Evolutionary conservation across 2,329 filamentous ascomycete genomes (phyloP).

Genomic region (Chaetothyriales sp.): DNA sequence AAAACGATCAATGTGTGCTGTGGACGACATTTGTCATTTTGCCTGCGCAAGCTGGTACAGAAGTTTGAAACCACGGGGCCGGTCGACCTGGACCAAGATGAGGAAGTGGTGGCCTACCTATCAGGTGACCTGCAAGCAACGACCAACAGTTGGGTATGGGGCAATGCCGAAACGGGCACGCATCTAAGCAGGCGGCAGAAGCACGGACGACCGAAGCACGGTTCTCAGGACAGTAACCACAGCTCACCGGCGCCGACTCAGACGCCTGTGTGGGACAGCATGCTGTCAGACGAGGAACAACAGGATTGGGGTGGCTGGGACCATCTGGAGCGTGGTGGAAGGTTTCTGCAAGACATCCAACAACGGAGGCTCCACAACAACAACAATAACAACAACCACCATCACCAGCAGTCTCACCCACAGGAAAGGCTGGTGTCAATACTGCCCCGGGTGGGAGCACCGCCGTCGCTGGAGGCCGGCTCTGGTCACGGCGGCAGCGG

Average conservation of each 20-base stretch:
- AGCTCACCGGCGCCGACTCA: slow-evolving; percentile 11
- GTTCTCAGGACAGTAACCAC: slow-evolving; percentile 6
- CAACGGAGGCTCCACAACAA: slow-evolving; percentile 17
- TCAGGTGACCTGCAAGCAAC: slow-evolving; percentile 74
- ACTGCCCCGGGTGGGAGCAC: slow-evolving; percentile 6
- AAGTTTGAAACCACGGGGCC: slow-evolving; percentile 33
- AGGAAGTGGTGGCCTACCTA: slow-evolving; percentile 75
- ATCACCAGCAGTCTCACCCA: slow-evolving; percentile 5
- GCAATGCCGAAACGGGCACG: slow-evolving; percentile 37
- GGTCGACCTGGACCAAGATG: slow-evolving; percentile 46
- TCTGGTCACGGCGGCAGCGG: slow-evolving; percentile 5
- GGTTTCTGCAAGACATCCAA: slow-evolving; percentile 34
- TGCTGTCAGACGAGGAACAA: slow-evolving; percentile 40
- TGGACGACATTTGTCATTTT: slow-evolving; percentile 69
- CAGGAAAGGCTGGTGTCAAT: slow-evolving; percentile 1
- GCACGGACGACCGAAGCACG: slow-evolving; percentile 11
- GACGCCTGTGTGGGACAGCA: slow-evolving; percentile 10
- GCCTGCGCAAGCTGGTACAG: slow-evolving; percentile 51
- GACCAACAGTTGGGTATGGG: slow-evolving; percentile 67
- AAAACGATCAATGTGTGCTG: slow-evolving; percentile 62
- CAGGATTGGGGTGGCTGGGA: slow-evolving; percentile 71
- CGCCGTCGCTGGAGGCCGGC: not conserved
- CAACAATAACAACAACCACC: slow-evolving; percentile 13
- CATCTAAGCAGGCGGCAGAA: slow-evolving; percentile 14
- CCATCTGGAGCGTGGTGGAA: slow-evolving; percentile 49